Evolutionary conservation across 495 filamentous ascomycete species (phyloP).

Genomic region (Hamigera avellanea): DNA sequence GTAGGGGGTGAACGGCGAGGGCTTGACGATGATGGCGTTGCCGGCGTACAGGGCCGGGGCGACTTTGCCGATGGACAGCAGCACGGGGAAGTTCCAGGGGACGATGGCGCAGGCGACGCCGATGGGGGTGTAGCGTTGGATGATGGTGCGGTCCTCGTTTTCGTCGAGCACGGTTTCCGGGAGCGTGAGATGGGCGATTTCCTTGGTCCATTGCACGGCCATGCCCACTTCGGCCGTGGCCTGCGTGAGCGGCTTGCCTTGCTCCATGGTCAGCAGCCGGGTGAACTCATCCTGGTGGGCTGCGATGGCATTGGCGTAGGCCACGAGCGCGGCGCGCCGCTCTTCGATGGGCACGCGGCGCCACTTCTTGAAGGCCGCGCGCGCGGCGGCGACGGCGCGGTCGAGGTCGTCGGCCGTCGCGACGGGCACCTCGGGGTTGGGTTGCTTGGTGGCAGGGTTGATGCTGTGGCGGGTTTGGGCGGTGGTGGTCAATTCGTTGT

Average conservation of each 20-base stretch:
- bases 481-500: constrained; percentile 21
- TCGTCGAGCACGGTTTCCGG: constrained; percentile 30
- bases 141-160: constrained; percentile 24
- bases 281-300: constrained; percentile 33
- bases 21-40: constrained; percentile 51
- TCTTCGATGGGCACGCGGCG: constrained; percentile 36
- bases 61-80: constrained; percentile 54
- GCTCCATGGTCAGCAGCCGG: constrained; percentile 40
- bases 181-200: constrained; percentile 12
- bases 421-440: constrained; percentile 43
- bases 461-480: constrained; percentile 18
- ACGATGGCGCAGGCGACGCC: constrained; percentile 55
- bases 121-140: no score
- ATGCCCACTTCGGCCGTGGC: constrained; percentile 14
- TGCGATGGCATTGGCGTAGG: constrained; percentile 38
- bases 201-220: constrained; percentile 13
- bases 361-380: constrained; percentile 40
- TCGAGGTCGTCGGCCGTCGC: constrained; percentile 42
- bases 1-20: constrained; percentile 48
- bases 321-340: constrained; percentile 41
- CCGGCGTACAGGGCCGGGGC: constrained; percentile 50
- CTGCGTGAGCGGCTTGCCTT: constrained; percentile 40
- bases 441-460: constrained; percentile 38
- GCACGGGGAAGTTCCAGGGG: constrained; percentile 53
- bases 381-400: constrained; percentile 34